Percentiles rank a stretch among this genome's conserved stretches.
These are phyloP conservation scores for Oldenlandia corymbosa DNA, from an alignment of 257 asterid genomes.

Conservation along the genomic window DNA sequence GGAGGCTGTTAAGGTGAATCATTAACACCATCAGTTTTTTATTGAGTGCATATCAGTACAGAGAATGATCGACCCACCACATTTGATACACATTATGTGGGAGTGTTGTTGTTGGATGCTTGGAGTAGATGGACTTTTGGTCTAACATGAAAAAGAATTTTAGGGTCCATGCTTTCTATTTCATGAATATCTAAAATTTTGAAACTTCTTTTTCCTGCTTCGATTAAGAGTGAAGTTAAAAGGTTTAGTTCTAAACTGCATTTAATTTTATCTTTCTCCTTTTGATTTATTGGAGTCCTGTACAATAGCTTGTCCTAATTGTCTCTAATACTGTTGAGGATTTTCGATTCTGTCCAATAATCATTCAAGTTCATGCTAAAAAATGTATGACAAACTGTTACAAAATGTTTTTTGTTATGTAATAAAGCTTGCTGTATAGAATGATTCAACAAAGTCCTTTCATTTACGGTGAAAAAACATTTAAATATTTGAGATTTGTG, in stretches of 20 bases:
- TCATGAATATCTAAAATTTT: not conserved
- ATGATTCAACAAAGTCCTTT: not conserved
- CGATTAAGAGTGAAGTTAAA: not conserved
- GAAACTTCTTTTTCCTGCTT: not conserved
- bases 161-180: not conserved
- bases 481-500: not conserved
- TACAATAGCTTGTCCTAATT: too few relatives aligned
- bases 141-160: not conserved
- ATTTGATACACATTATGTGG: not conserved
- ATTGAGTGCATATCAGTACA: not conserved
- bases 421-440: not conserved
- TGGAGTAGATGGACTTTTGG: not conserved
- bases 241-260: not conserved
- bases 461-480: too few relatives aligned
- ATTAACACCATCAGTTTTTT: conserved; percentile 1
- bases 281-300: not conserved
- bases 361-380: too few relatives aligned
- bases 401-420: not conserved
- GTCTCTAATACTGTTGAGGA: too few relatives aligned
- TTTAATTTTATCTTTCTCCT: not conserved
- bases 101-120: not conserved
- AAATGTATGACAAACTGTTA: not conserved
- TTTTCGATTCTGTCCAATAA: not conserved
- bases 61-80: not conserved
- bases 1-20: conserved; percentile 59